A percentile compares a stretch with the other conserved stretches of the same genome.
phyloP scores from a whole-genome alignment of 305 asterid species.

The Rubia peregrina region DNA sequence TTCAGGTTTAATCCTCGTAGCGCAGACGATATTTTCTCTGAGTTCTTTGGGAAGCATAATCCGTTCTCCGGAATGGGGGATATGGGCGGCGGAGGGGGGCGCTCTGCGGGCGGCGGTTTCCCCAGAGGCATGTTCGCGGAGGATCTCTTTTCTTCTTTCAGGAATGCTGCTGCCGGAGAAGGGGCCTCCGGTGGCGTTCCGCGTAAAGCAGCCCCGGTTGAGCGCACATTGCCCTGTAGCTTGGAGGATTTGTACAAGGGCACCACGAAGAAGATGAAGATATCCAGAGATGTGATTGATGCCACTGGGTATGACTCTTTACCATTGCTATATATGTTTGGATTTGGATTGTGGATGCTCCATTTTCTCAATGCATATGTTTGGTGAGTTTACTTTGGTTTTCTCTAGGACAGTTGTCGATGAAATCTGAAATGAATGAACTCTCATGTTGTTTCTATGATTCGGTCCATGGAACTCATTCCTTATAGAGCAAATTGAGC shows the following conservation, averaged over 20 bases:
- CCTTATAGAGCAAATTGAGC: not conserved
- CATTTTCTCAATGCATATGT: not conserved
- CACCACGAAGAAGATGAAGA: conserved; percentile 80
- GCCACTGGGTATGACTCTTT: conserved; percentile 42
- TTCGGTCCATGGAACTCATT: too few relatives aligned
- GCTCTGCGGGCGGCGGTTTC: conserved; percentile 37
- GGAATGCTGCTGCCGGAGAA: conserved; percentile 56
- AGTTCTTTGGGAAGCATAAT: conserved; percentile 54
- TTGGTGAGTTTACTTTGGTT: not conserved
- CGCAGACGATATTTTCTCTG: conserved; percentile 74
- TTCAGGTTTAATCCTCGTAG: conserved; percentile 74
- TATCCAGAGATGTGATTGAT: conserved; percentile 65
- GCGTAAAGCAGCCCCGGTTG: conserved; percentile 61
- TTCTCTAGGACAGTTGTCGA: not conserved
- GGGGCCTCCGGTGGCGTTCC: conserved; percentile 40
- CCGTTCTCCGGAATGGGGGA: conserved; percentile 76
- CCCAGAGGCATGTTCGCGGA: conserved; percentile 52
- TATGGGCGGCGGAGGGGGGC: conserved; percentile 50
- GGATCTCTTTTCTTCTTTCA: conserved; percentile 45
- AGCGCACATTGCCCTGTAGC: conserved; percentile 61
- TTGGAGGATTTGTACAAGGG: conserved; percentile 90
- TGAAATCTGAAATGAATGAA: not conserved
- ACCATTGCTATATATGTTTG: not conserved
- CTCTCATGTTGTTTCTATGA: not conserved
- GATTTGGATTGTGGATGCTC: not conserved